A percentile compares a stretch with the other conserved stretches of the same genome.
phyloP scores from a whole-genome alignment of 805 yeast species.

The Cyberlindnera mycetangii region DNA sequence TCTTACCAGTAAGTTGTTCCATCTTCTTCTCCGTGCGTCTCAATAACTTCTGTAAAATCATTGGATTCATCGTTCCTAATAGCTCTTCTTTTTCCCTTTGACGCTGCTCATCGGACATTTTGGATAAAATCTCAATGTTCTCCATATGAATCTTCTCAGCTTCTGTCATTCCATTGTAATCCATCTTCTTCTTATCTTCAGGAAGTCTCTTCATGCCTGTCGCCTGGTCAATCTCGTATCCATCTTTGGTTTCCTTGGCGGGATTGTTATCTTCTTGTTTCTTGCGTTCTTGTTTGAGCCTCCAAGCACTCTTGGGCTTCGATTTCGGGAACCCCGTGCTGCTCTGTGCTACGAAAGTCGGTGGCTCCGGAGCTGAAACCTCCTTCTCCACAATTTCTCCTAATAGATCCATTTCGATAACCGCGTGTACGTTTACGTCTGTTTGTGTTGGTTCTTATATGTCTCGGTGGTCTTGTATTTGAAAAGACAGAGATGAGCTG shows the following conservation, averaged over 20 bases:
- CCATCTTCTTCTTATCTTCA: slow-evolving; percentile 81
- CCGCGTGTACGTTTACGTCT: too few relatives aligned
- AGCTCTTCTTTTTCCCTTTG: slow-evolving; percentile 64
- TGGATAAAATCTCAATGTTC: slow-evolving; percentile 57
- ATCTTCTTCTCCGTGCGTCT: slow-evolving; percentile 51
- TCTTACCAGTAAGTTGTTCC: slow-evolving; percentile 29
- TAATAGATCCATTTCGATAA: slow-evolving; percentile 86
- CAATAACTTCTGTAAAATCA: slow-evolving; percentile 55
- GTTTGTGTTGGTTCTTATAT: too few relatives aligned
- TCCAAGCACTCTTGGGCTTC: slow-evolving; percentile 79
- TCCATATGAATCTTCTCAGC: slow-evolving; percentile 76
- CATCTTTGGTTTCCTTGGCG: slow-evolving; percentile 57
- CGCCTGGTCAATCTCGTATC: slow-evolving; percentile 81
- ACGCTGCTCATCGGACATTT: slow-evolving; percentile 66
- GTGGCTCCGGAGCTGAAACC: slow-evolving; percentile 89
- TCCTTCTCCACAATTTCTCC: slow-evolving; percentile 91
- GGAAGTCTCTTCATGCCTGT: slow-evolving; percentile 76
- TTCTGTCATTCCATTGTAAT: slow-evolving; percentile 43
- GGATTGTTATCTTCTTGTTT: slow-evolving; percentile 94
- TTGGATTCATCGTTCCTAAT: slow-evolving; percentile 64
- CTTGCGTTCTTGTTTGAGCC: slow-evolving; percentile 82
- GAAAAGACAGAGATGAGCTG: too few relatives aligned
- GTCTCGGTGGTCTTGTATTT: too few relatives aligned
- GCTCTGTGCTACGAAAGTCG: slow-evolving; percentile 69
- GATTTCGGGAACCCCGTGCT: slow-evolving; percentile 80